A percentile compares a stretch with the other conserved stretches of the same genome.
phyloP scores from a whole-genome alignment of 2,329 filamentous ascomycete species.

The Verticillium nonalfalfae region DNA sequence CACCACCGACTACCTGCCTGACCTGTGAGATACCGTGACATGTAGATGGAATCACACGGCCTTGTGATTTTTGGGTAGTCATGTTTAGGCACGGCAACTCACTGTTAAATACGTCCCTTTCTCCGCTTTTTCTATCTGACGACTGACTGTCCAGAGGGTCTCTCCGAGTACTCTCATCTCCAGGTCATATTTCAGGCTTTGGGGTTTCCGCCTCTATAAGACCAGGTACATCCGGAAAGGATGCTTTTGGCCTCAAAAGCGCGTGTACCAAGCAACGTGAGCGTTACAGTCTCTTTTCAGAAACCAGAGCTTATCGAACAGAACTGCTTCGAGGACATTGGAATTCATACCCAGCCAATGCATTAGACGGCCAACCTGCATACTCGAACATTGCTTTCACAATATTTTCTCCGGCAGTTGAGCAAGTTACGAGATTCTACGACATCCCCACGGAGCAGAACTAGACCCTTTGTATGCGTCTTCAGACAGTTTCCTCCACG shows the following conservation, averaged over 20 bases:
- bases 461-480: no score
- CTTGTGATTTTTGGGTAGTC: constrained; percentile 26
- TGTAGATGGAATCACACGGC: constrained; percentile 28
- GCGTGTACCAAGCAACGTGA: constrained; percentile 25
- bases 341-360: constrained; percentile 19
- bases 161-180: constrained; percentile 29
- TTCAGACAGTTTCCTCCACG: no score
- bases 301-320: constrained; percentile 3
- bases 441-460: no score
- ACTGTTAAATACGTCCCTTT: constrained; percentile 17
- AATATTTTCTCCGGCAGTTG: constrained; percentile 26
- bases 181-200: constrained; percentile 23
- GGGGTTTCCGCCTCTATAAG: constrained; percentile 27
- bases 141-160: constrained; percentile 15
- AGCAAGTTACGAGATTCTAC: constrained; percentile 15
- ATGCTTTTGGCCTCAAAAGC: constrained; percentile 25
- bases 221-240: constrained; percentile 25
- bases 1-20: constrained; percentile 26
- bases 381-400: constrained; percentile 35
- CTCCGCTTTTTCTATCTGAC: constrained; percentile 1
- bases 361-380: constrained; percentile 23
- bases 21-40: constrained; percentile 16
- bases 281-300: not conserved
- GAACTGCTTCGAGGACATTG: constrained; percentile 24
- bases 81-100: constrained; percentile 27